Base-by-base conservation (phyloP, 2,329 filamentous ascomycete genomes). In the Colletotrichum sp. region DNA sequence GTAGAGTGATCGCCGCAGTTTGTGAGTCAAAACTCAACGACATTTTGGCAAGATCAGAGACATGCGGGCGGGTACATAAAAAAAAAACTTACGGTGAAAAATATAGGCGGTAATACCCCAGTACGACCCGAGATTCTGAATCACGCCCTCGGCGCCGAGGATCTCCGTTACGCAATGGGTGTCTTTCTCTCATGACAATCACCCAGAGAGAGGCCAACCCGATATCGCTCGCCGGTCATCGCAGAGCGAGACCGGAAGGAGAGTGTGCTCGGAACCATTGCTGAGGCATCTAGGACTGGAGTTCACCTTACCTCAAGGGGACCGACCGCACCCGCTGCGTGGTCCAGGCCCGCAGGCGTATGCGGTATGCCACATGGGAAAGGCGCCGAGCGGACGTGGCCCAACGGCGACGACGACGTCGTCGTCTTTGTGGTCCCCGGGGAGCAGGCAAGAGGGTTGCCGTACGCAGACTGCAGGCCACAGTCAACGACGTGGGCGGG, bases 151-250 rank as follows among this genome's bases (percentile, higher is more conserved):
- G 66, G 52, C 22, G 34, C 66, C 66, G 66, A 68, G 30, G 9
- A 43, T 43, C 16, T 43, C 66, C 52, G 66, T 68, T 68, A 43
- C 52, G 60, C 66, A 34, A 39, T 25, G 34, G 22, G 8, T 30
- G 25, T 30, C 16, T 48, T 27, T 22, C 16, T 48, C 25, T 22
- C 12, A 7, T 58, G 60, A 15, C 13, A 36, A 30, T 8, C 1
- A 61, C 15, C 13, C 25, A 22, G 43, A 67, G 13, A 67, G 12
- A 66, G 15, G 28, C 25, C 18, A 52, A 25, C 22, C 67, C 67
- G 67, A 62, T 70, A 70, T 62, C 67, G 67, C 56, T 70, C 56
- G 34, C 56, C 67, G 66, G 56, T 70, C 56, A 16, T 70, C 67
- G 67, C 67, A 70, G 56, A 61, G 67, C 67, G 67, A 70, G 58